A percentile compares a stretch with the other conserved stretches of the same genome.
These are phyloP conservation scores for Marasmius fiardii DNA, from an alignment of 1,284 basidiomycete genomes.

Conservation along the genomic window DNA sequence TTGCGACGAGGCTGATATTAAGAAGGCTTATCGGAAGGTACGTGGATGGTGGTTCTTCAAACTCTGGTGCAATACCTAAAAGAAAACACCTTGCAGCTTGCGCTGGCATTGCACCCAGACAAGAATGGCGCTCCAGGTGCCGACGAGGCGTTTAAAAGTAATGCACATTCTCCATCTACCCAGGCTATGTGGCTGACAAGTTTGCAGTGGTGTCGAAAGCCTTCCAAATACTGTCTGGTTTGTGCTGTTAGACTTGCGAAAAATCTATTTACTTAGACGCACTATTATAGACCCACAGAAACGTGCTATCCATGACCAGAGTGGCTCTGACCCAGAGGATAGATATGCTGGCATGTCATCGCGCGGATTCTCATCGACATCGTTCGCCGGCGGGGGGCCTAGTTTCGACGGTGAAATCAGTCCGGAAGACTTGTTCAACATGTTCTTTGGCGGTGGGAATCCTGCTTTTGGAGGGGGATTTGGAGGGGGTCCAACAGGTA, in stretches of 20 bases:
- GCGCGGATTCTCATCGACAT: constrained; percentile 46
- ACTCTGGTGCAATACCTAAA: constrained; percentile 4
- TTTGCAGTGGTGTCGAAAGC: constrained; percentile 93
- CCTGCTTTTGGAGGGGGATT: constrained; percentile 39
- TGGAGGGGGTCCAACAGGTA: constrained; percentile 53
- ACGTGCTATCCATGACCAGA: constrained; percentile 84
- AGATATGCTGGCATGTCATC: constrained; percentile 70
- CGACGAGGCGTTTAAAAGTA: constrained; percentile 99
- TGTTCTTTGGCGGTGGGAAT: constrained; percentile 91
- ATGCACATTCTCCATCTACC: constrained; percentile 9
- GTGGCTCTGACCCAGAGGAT: constrained; percentile 85
- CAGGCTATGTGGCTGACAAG: constrained; percentile 11
- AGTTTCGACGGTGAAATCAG: constrained; percentile 84
- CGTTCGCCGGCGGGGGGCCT: constrained; percentile 47
- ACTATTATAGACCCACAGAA: constrained; percentile 77
- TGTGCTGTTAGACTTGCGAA: constrained; percentile 13
- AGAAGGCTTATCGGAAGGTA: constrained; percentile 98
- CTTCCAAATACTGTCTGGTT: constrained; percentile 89
- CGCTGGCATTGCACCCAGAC: constrained; percentile 92
- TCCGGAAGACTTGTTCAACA: constrained; percentile 96
- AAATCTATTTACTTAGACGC: constrained; percentile 4
- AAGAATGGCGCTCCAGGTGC: constrained; percentile 98
- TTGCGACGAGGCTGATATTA: constrained; percentile 88
- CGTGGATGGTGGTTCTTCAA: constrained; percentile 21
- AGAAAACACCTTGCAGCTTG: constrained; percentile 54